These are phyloP conservation scores for Tremellales sp. DNA, from an alignment of 1,284 basidiomycete genomes.

Conservation along the genomic window DNA sequence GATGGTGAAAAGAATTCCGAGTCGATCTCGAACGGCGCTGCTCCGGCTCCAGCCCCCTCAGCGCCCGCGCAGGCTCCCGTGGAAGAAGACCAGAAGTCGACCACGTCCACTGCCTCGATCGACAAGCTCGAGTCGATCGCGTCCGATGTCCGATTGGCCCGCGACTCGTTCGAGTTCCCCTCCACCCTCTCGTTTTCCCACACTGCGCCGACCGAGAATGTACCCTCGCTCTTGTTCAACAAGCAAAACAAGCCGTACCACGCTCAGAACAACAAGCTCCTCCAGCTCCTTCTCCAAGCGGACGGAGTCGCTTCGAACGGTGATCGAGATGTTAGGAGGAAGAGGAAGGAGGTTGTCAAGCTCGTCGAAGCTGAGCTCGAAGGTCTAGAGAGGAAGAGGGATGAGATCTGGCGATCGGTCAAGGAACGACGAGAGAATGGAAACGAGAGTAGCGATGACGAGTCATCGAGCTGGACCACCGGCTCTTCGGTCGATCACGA, in stretches of 20 bases:
- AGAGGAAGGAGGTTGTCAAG: slow-evolving; percentile 58
- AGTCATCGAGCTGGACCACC: slow-evolving; percentile 3
- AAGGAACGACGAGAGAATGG: slow-evolving; percentile 28
- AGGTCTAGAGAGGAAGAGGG: slow-evolving; percentile 52
- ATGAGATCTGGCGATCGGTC: slow-evolving; percentile 43
- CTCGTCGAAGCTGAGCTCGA: slow-evolving; percentile 62
- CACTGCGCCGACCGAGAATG: slow-evolving; percentile 10
- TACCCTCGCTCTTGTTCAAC: slow-evolving; percentile 52
- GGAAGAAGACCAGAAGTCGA: slow-evolving; percentile 40
- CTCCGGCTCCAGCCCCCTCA: slow-evolving; percentile 80
- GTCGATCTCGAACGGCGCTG: slow-evolving; percentile 31
- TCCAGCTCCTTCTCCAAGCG: slow-evolving; percentile 59
- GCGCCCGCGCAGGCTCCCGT: slow-evolving; percentile 70
- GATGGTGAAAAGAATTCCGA: slow-evolving; percentile 25
- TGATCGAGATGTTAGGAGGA: slow-evolving; percentile 56
- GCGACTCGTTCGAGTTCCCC: slow-evolving; percentile 36
- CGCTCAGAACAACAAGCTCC: slow-evolving; percentile 59
- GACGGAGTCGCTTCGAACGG: slow-evolving; percentile 66
- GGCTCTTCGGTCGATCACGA: slow-evolving; percentile 12
- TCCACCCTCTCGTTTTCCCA: slow-evolving; percentile 31
- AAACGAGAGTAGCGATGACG: slow-evolving; percentile 30
- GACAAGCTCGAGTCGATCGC: slow-evolving; percentile 33
- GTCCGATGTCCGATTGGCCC: slow-evolving; percentile 22
- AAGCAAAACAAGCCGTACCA: slow-evolving; percentile 57
- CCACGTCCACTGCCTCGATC: slow-evolving; percentile 5